Evolutionary conservation across 805 yeast species (phyloP).

Genomic region (Lipomyces oligophaga): DNA sequence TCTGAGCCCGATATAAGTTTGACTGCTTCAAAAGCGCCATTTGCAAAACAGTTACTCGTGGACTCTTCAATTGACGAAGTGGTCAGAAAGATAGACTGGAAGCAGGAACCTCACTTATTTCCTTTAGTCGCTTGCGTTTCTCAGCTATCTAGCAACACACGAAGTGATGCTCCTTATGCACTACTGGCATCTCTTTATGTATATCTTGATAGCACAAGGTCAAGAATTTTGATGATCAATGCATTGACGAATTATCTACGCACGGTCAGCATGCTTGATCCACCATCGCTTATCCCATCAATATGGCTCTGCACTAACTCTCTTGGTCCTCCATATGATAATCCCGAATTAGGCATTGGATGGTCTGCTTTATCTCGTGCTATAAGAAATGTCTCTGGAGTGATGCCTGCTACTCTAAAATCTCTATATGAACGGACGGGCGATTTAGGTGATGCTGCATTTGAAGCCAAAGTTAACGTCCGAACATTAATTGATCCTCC

Average conservation of each 20-base stretch:
- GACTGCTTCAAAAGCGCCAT: too few species aligned
- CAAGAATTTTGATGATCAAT: slow-evolving; percentile 29
- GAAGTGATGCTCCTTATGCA: slow-evolving; percentile 21
- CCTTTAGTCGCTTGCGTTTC: neutral
- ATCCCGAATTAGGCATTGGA: slow-evolving; percentile 30
- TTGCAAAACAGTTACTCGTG: too few species aligned
- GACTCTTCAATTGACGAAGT: slow-evolving; percentile 7
- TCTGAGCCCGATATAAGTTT: too few species aligned
- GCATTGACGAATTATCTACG: slow-evolving; percentile 27
- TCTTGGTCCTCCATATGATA: slow-evolving; percentile 27
- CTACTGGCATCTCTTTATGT: slow-evolving; percentile 18
- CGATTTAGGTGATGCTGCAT: slow-evolving; percentile 33
- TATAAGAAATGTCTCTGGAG: slow-evolving; percentile 24
- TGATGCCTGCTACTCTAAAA: slow-evolving; percentile 18
- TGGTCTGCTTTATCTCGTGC: slow-evolving; percentile 27
- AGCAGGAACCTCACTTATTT: neutral
- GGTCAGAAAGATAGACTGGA: too few species aligned
- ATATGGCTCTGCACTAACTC: slow-evolving; percentile 30
- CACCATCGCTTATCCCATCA: slow-evolving; percentile 21
- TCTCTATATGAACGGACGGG: slow-evolving; percentile 26
- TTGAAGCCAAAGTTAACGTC: slow-evolving; percentile 28
- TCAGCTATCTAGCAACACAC: neutral
- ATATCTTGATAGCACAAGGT: slow-evolving; percentile 26
- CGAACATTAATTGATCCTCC: slow-evolving; percentile 27
- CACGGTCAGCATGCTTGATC: slow-evolving; percentile 15